A percentile compares a stretch with the other conserved stretches of the same genome.
Evolutionary conservation across 2,329 filamentous ascomycete species (phyloP).

Genomic region (Fusarium sp.): DNA sequence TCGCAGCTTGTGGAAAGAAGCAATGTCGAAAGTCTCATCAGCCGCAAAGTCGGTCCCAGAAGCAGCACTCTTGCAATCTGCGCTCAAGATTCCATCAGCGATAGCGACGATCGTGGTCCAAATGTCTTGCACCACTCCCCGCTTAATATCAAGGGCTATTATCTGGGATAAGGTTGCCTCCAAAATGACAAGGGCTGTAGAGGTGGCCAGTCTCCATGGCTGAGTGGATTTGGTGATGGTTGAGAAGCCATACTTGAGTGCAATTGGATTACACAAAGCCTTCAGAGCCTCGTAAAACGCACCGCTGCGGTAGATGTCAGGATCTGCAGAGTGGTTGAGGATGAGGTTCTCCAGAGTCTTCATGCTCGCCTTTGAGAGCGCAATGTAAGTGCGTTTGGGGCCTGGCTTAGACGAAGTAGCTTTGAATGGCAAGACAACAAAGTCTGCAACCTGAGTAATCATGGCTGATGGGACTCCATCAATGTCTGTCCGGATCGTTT

Average conservation of each 20-base stretch:
- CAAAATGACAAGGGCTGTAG: slow-evolving; percentile 75
- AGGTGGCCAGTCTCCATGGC: slow-evolving; percentile 86
- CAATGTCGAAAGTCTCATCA: slow-evolving; percentile 87
- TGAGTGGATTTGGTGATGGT: slow-evolving; percentile 76
- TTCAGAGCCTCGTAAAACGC: slow-evolving; percentile 74
- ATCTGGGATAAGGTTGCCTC: slow-evolving; percentile 73
- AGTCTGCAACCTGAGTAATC: slow-evolving; percentile 75
- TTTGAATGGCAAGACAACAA: slow-evolving; percentile 77
- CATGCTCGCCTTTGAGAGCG: slow-evolving; percentile 87
- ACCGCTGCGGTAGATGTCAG: slow-evolving; percentile 77
- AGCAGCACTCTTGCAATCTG: slow-evolving; percentile 65
- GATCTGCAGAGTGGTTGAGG: slow-evolving; percentile 68
- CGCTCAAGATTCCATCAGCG: slow-evolving; percentile 75
- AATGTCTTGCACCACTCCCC: slow-evolving; percentile 64
- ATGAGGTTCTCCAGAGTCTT: slow-evolving; percentile 73
- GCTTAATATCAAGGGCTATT: slow-evolving; percentile 60
- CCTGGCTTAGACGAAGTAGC: slow-evolving; percentile 50
- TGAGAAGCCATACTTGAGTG: slow-evolving; percentile 83
- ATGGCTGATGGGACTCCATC: slow-evolving; percentile 75
- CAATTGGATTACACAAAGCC: slow-evolving; percentile 77
- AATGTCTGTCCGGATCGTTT: slow-evolving; percentile 75
- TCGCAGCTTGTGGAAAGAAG: slow-evolving; percentile 76
- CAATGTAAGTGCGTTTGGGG: slow-evolving; percentile 83
- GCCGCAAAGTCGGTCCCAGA: slow-evolving; percentile 63
- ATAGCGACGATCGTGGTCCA: slow-evolving; percentile 78